A percentile compares a stretch with the other conserved stretches of the same genome.
Evolutionary conservation across 179 eudicot genomes (phyloP).

Genomic region (Carnegiea gigantea): DNA sequence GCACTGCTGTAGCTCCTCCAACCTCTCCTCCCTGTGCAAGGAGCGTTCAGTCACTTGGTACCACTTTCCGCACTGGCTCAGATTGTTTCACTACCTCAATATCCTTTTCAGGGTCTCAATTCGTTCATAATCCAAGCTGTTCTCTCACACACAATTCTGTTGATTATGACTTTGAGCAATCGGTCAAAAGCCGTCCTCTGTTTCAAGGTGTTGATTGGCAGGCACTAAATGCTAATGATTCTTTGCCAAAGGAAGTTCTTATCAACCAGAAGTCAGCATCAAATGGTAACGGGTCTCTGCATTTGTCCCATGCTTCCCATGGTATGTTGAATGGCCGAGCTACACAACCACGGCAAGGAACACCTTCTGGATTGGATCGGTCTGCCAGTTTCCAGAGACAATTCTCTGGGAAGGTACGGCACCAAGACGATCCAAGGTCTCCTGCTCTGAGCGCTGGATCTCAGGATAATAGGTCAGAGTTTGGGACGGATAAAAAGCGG

Average conservation of each 20-base stretch:
- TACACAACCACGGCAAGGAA: constrained; percentile 42
- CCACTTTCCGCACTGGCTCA: constrained; percentile 72
- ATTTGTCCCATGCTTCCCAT: constrained; percentile 36
- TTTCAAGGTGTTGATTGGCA: constrained; percentile 92
- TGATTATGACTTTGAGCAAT: constrained; percentile 69
- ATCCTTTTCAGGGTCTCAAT: constrained; percentile 89
- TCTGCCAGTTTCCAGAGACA: constrained; percentile 64
- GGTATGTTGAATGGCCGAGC: constrained; percentile 52
- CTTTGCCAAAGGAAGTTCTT: constrained; percentile 50
- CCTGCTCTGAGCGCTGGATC: constrained; percentile 68
- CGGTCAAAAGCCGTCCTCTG: constrained; percentile 82
- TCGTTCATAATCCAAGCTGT: constrained; percentile 83
- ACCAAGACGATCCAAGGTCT: constrained; percentile 47
- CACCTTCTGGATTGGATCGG: constrained; percentile 41
- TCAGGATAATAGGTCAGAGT: constrained; percentile 56
- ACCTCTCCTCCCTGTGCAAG: constrained; percentile 76
- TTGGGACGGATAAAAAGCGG: constrained; percentile 50
- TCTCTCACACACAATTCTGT: constrained; percentile 66
- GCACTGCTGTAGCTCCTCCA: constrained; percentile 52
- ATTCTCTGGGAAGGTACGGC: constrained; percentile 44
- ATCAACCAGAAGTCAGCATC: constrained; percentile 37
- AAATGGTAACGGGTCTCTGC: constrained; percentile 50
- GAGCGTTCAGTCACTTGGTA: constrained; percentile 86
- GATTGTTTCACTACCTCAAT: constrained; percentile 84
- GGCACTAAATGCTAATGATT: constrained; percentile 55